Evolutionary conservation across 225 moss, liverwort and hornwort genomes (phyloP), one percentile per base, ranked within the genome.

Genomic region (Climacium dendroides): DNA sequence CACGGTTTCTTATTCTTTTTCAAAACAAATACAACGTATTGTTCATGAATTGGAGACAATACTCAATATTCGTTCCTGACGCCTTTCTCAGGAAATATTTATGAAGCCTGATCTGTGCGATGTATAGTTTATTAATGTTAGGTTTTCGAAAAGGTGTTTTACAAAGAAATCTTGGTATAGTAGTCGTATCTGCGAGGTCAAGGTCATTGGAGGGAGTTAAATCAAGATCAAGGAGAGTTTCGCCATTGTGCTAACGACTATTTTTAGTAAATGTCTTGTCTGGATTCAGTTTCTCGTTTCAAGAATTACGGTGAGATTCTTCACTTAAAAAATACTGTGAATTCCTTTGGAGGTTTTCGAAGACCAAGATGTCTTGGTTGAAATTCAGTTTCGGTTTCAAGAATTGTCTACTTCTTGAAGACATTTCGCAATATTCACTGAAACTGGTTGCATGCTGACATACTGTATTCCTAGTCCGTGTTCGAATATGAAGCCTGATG

Each of bases 161-260:
- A 2, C 19, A 12, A 30, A 20, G 47, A 59, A 43, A 30, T 20
- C 8, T 60, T 79, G 29, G 73, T 6, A 18, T 52, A 37, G 57
- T 37, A 25, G 55, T 78, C 55, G 17, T 77, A 55, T 37, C 17
- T 37, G 57, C 11, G 17, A 54, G 15, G 76, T 23, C 53, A n/a
- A 5, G 37, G n/a, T 16, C 77, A 37, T 25, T 54, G 41, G 20
- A 43, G 52, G 47, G 23, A 77, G 37, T 23, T 39, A 14, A 61
- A 61, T 87, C 71, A 71, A 70, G 71, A 89, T 96, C 80, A 91
- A 92, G 62, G 92, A 92, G n/a, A 94, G 95, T 94, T 94, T 95
- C 89, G 91, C 58, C 75, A 84, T 93, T 57, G 94, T 93, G 45
- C 45, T 45, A 45, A 79, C 35, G 83, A n/a, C 11, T 57, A 15